These are phyloP conservation scores for Tolypocladium cylindrosporum DNA, from an alignment of 2,329 filamentous ascomycete species.

Conservation along the genomic window DNA sequence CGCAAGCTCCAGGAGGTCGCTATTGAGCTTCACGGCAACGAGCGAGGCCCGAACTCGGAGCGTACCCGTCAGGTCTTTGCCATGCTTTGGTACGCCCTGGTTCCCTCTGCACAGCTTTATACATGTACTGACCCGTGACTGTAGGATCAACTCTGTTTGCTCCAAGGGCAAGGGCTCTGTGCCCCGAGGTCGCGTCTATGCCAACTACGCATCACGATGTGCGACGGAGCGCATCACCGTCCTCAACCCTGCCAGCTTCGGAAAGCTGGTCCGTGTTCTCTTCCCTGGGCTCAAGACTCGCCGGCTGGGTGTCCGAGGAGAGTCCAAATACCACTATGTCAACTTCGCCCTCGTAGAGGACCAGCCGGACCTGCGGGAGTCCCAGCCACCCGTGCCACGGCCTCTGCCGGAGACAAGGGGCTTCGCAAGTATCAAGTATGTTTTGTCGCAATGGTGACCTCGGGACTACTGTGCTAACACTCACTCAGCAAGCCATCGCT, in stretches of 20 bases:
- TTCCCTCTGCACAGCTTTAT: neutral
- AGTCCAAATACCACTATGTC: constrained; percentile 96
- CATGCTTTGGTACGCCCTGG: constrained; percentile 67
- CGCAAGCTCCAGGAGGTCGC: constrained; percentile 63
- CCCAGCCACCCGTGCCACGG: constrained; percentile 33
- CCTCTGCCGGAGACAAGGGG: constrained; percentile 37
- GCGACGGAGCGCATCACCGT: constrained; percentile 90
- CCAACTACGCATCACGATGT: constrained; percentile 87
- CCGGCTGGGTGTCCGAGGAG: constrained; percentile 81
- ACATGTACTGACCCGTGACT: neutral
- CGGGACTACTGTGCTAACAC: constrained; percentile 9
- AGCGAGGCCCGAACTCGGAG: constrained; percentile 72
- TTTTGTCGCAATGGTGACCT: neutral
- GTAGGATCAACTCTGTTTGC: constrained; percentile 65
- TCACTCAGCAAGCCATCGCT: constrained; percentile 21
- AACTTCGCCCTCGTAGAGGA: constrained; percentile 54
- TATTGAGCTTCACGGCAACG: constrained; percentile 65
- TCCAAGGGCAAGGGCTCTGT: constrained; percentile 73
- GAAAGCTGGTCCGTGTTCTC: constrained; percentile 90
- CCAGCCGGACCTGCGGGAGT: constrained; percentile 35
- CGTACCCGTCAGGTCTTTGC: constrained; percentile 78
- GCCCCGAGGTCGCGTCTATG: constrained; percentile 85
- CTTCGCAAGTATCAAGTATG: constrained; percentile 41
- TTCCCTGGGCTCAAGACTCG: constrained; percentile 93
- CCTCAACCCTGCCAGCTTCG: constrained; percentile 92